Evolutionary conservation across 2,329 filamentous ascomycete genomes (phyloP), one percentile per base, ranked within the genome.

Genomic region (Aspergillus cejpii): DNA sequence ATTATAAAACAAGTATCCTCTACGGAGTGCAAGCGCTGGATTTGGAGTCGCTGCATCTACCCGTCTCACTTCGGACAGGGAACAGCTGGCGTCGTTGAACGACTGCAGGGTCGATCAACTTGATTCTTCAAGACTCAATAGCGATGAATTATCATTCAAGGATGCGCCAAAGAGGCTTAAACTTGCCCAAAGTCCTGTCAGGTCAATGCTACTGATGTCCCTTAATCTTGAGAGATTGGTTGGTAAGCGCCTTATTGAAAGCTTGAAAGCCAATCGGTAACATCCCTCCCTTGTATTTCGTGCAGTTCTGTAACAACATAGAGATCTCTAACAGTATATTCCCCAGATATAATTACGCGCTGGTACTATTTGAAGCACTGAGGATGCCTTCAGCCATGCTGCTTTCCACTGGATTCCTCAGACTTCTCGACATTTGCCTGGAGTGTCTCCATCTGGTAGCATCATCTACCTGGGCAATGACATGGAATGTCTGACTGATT

Each of bases 331-430:
- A 11, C 14, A 20, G 11, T 12, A 34, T 34, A 29, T 12, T 11
- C 15, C 31, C 17, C 4, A 8, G 17, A 34, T 14, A 26, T 43
- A 26, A 29, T 8, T 56, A 56, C 34, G 52, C 54, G 54, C 52
- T 34, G 49, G 37, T 51, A 31, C 54, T 52, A 56, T 55, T 53
- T 54, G 29, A 19, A 42, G 52, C 10, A 19, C 17, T 17, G 17
- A 34, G 5, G 3, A 19, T 34, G 21, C n/a, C n/a, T 15, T 24
- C 20, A 15, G 6, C 44, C 49, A 50, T 49, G 44, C 45, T 46
- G 12, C 40, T 19, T 12, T 38, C 31, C 19, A 24, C 21, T 27
- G 24, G 23, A 17, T 37, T 46, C 41, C 37, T 39, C 36, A 49
- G 39, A 23, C 21, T 26, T 21, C 33, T 26, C 31, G 24, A 40